These are phyloP conservation scores for Cantharellus anzutake DNA, from an alignment of 768 basidiomycete genomes.

Conservation along the genomic window DNA sequence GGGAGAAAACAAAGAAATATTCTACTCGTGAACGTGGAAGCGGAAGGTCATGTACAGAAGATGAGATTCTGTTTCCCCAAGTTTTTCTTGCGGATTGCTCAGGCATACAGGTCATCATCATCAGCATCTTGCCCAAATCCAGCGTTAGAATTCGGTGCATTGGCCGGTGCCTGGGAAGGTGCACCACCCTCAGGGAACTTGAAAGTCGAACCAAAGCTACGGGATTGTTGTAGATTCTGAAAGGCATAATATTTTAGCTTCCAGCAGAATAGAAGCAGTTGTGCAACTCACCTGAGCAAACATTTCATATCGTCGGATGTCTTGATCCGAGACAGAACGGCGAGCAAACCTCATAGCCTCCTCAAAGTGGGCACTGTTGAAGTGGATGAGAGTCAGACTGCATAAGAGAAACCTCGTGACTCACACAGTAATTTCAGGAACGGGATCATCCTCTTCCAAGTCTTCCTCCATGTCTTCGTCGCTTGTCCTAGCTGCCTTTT, in stretches of 20 bases:
- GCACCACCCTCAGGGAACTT: slow-evolving; percentile 77
- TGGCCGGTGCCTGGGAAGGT: slow-evolving; percentile 12
- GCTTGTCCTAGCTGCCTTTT: slow-evolving; percentile 57
- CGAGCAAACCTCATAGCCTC: slow-evolving; percentile 97
- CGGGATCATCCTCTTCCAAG: slow-evolving; percentile 78
- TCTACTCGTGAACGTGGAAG: too few relatives aligned
- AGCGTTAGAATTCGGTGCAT: slow-evolving; percentile 36
- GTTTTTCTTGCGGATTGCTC: neutral
- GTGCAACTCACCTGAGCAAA: slow-evolving; percentile 55
- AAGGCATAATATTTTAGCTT: neutral
- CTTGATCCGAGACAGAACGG: slow-evolving; percentile 89
- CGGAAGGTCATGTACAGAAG: too few relatives aligned
- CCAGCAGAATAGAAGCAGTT: neutral
- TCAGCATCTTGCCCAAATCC: slow-evolving; percentile 71
- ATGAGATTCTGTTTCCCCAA: too few relatives aligned
- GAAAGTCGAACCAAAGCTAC: slow-evolving; percentile 88
- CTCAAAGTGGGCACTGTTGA: slow-evolving; percentile 76
- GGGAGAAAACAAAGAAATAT: too few relatives aligned
- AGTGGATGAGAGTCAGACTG: neutral
- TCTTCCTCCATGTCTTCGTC: slow-evolving; percentile 43
- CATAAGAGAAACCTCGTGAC: slow-evolving; percentile 8
- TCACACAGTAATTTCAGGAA: slow-evolving; percentile 67
- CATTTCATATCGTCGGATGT: slow-evolving; percentile 97
- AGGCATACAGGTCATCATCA: slow-evolving; percentile 70
- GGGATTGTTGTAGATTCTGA: slow-evolving; percentile 76